phyloP scores from a whole-genome alignment of 1,284 basidiomycete genomes.

The Malassezia globosa region DNA sequence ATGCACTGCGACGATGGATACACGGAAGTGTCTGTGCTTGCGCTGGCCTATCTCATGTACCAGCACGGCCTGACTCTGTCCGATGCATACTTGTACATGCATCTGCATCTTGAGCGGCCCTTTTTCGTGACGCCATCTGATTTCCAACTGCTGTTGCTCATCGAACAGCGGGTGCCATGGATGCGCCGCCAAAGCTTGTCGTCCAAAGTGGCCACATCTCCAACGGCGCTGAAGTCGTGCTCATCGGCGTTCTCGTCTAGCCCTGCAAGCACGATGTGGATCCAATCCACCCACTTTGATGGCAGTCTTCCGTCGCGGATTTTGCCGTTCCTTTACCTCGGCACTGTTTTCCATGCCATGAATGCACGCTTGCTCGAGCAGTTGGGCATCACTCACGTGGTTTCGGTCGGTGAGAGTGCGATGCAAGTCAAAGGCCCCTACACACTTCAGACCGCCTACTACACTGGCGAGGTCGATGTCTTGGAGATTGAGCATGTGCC shows the following conservation, averaged over 20 bases:
- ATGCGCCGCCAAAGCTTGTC: constrained; percentile 7
- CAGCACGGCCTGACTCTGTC: constrained; percentile 59
- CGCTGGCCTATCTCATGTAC: constrained; percentile 77
- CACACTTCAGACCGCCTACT: constrained; percentile 73
- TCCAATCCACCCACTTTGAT: constrained; percentile 80
- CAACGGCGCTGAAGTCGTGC: too few relatives aligned
- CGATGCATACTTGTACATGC: constrained; percentile 69
- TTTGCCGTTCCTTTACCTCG: constrained; percentile 84
- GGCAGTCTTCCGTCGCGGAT: constrained; percentile 91
- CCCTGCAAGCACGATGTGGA: too few relatives aligned
- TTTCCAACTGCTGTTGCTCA: constrained; percentile 60
- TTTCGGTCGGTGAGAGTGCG: constrained; percentile 88
- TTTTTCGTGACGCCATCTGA: constrained; percentile 89
- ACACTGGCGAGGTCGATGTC: constrained; percentile 74
- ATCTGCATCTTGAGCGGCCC: constrained; percentile 54
- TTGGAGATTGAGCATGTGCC: constrained; percentile 72
- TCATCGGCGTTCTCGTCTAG: background rate
- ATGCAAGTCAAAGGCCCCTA: constrained; percentile 52
- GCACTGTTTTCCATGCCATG: constrained; percentile 77
- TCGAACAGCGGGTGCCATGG: constrained; percentile 63
- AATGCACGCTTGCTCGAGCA: constrained; percentile 92
- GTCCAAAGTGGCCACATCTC: too few relatives aligned
- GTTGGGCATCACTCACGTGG: constrained; percentile 92
- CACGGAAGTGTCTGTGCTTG: constrained; percentile 81
- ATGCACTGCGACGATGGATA: constrained; percentile 48